Conservation (phyloP, 495 filamentous ascomycete genomes). For the Aspergillus hancockii region DNA sequence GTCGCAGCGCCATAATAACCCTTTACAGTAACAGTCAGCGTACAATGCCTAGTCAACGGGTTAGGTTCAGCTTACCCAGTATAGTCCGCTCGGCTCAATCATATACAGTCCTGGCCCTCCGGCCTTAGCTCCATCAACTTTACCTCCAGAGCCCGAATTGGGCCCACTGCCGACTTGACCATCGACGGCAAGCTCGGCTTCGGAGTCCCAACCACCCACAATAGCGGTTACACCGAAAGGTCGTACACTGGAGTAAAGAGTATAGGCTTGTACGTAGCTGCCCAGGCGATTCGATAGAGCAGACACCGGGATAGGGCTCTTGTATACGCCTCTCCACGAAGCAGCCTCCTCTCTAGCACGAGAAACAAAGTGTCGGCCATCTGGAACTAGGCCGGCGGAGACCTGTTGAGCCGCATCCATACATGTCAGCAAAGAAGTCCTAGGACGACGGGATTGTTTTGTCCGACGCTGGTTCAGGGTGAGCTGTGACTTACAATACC, state of each 20-base stretch:
- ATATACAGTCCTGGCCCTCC: constrained; percentile 95
- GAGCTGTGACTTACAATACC: constrained; percentile 70
- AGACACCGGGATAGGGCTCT: constrained; percentile 82
- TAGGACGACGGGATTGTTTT: not conserved
- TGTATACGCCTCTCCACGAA: constrained; percentile 84
- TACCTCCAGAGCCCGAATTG: constrained; percentile 74
- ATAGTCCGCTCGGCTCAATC: constrained; percentile 95
- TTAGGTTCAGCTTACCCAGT: constrained; percentile 65
- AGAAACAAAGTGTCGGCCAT: constrained; percentile 92
- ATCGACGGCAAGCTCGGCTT: constrained; percentile 76
- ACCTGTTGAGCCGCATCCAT: constrained; percentile 55
- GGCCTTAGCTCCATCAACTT: constrained; percentile 68
- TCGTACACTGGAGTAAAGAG: constrained; percentile 91
- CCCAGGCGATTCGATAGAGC: constrained; percentile 89
- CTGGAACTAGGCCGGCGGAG: constrained; percentile 88
- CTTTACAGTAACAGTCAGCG: constrained; percentile 37
- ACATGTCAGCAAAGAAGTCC: constrained; percentile 1
- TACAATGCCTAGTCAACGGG: not conserved
- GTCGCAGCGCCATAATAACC: constrained; percentile 98
- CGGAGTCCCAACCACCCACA: constrained; percentile 88
- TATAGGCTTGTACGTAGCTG: constrained; percentile 94
- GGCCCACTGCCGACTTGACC: constrained; percentile 84
- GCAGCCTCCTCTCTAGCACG: constrained; percentile 92
- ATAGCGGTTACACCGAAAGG: constrained; percentile 97
- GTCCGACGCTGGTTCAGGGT: not conserved